Evolutionary conservation across 2,329 filamentous ascomycete genomes (phyloP).

Genomic region (Bipolaris oryzae): DNA sequence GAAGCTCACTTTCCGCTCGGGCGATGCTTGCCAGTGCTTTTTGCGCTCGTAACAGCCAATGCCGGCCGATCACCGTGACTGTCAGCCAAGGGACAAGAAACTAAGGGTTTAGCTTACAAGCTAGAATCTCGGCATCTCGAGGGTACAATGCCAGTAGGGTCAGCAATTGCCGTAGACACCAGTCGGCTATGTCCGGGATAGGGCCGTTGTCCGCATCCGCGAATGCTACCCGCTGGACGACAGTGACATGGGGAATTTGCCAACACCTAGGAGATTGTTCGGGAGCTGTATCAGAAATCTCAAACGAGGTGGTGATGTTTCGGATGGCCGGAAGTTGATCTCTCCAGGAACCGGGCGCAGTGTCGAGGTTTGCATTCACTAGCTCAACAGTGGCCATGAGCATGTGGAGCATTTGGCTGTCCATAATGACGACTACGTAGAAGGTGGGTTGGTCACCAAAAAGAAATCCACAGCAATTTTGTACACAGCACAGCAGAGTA

Average conservation of each 20-base stretch:
- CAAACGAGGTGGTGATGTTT: constrained; percentile 23
- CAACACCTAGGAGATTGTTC: constrained; percentile 24
- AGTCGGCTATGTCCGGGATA: constrained; percentile 55
- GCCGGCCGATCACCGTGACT: constrained; percentile 55
- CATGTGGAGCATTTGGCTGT: constrained; percentile 18
- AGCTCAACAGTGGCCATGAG: constrained; percentile 37
- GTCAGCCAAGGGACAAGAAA: not conserved
- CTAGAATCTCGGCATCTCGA: constrained; percentile 52
- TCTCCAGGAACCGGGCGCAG: constrained; percentile 39
- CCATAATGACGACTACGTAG: constrained; percentile 16
- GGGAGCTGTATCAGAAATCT: constrained; percentile 24
- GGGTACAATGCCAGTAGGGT: constrained; percentile 53
- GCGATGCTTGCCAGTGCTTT: constrained; percentile 57
- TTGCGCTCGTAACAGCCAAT: constrained; percentile 61
- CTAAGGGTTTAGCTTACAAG: constrained; percentile 42
- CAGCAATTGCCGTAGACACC: constrained; percentile 58
- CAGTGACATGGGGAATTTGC: constrained; percentile 44
- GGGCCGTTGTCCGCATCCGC: constrained; percentile 55
- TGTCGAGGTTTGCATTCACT: constrained; percentile 43
- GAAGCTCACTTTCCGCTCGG: constrained; percentile 50
- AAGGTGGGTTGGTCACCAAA: not conserved
- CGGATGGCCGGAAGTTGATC: constrained; percentile 31
- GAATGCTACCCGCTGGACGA: constrained; percentile 58
- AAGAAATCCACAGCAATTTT: not conserved
- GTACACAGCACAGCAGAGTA: too few relatives aligned